Percentiles rank a stretch among this genome's conserved stretches.
Evolutionary conservation across 257 asterid species (phyloP).

Genomic region (Jacaranda mimosifolia): DNA sequence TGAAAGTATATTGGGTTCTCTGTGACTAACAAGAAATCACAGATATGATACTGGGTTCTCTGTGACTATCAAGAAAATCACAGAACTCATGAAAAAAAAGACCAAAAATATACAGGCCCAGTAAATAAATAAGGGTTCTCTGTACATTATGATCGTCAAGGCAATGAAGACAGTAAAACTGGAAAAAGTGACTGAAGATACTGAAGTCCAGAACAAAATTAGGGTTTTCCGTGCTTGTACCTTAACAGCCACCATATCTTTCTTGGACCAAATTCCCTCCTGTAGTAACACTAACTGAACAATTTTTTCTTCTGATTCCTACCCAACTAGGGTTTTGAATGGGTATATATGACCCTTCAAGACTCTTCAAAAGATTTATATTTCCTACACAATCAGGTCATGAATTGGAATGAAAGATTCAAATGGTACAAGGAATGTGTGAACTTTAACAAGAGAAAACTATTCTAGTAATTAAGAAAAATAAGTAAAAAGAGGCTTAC

Average conservation of each 20-base stretch:
- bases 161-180: not conserved
- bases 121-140: slow-evolving; percentile 19
- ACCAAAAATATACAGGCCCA: not conserved
- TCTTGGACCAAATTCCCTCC: slow-evolving; percentile 21
- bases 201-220: slow-evolving; percentile 11
- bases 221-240: slow-evolving; percentile 43
- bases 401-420: slow-evolving; percentile 13
- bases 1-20: not conserved
- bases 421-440: not conserved
- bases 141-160: not conserved
- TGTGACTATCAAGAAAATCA: not conserved
- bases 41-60: not conserved
- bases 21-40: too few relatives aligned
- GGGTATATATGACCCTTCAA: slow-evolving; percentile 29
- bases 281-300: not conserved
- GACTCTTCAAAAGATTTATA: slow-evolving; percentile 22
- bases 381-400: slow-evolving; percentile 22
- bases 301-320: slow-evolving; percentile 15
- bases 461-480: not conserved
- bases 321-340: slow-evolving; percentile 2
- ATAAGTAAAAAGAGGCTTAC: not conserved
- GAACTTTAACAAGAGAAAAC: not conserved
- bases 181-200: not conserved
- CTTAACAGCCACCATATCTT: slow-evolving; percentile 58
- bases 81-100: not conserved